Conservation (phyloP, 805 yeast species). For the Jamesozyma rosinii region DNA sequence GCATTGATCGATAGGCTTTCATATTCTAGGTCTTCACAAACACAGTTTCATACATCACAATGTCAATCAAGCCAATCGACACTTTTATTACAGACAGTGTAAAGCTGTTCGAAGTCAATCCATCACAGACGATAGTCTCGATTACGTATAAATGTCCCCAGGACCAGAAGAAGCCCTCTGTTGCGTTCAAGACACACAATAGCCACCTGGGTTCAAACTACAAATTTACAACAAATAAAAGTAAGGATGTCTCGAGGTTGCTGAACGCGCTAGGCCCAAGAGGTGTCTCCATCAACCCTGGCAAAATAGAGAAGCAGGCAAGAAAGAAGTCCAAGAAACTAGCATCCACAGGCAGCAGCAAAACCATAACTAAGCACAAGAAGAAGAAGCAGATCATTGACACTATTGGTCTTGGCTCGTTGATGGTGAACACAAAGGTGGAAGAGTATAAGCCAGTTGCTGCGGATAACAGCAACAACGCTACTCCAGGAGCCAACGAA, state of each 20-base stretch:
- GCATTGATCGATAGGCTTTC: too few relatives aligned
- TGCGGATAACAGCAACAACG: constrained; percentile 7
- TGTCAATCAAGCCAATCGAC: constrained; percentile 32
- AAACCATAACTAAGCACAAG: constrained; percentile 6
- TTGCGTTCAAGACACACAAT: constrained; percentile 52
- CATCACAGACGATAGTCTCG: constrained; percentile 27
- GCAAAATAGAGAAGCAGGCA: constrained; percentile 17
- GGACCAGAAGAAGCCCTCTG: constrained; percentile 12
- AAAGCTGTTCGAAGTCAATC: constrained; percentile 37
- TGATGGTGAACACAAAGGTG: constrained; percentile 25
- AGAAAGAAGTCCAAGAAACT: constrained; percentile 3
- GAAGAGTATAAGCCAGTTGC: constrained; percentile 17
- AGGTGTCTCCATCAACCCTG: constrained; percentile 36
- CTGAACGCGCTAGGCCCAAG: constrained; percentile 66
- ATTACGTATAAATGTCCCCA: constrained; percentile 33
- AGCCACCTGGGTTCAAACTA: constrained; percentile 54
- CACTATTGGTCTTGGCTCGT: constrained; percentile 19
- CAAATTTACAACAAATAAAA: constrained; percentile 47
- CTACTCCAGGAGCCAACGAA: constrained; percentile 1
- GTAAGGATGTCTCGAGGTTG: constrained; percentile 66
- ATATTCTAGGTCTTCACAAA: too few relatives aligned
- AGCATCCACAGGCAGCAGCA: background rate
- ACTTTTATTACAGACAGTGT: constrained; percentile 35
- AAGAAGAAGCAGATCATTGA: constrained; percentile 11
- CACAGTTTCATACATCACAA: background rate